Conservation (phyloP, 75 land plant genomes). For the Selaginella tamariscina region DNA sequence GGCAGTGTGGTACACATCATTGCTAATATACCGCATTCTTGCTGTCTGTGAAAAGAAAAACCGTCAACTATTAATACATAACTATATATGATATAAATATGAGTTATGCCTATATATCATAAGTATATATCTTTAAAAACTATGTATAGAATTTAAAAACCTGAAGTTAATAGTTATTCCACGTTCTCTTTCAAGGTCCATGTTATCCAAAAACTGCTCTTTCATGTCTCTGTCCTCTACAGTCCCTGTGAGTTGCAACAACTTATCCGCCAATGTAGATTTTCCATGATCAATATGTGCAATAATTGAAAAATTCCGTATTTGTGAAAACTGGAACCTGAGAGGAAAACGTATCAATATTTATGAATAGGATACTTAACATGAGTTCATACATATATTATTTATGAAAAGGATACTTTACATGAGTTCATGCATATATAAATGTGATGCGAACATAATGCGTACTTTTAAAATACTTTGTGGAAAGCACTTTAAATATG, state of each 20-base stretch:
- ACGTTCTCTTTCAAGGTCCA: slow-evolving; percentile 97
- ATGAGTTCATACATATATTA: too few species aligned
- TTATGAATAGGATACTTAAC: background rate
- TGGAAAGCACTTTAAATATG: too few species aligned
- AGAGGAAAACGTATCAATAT: background rate
- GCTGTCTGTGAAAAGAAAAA: slow-evolving; percentile 64
- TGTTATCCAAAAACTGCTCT: slow-evolving; percentile 95
- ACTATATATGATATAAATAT: too few species aligned
- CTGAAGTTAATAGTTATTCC: slow-evolving; percentile 98
- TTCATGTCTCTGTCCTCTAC: slow-evolving; percentile 89
- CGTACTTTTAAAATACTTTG: too few species aligned
- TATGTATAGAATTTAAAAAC: too few species aligned
- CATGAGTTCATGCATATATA: too few species aligned
- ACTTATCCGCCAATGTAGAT: slow-evolving; percentile 93
- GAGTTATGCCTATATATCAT: too few species aligned
- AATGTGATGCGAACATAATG: too few species aligned
- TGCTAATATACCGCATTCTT: slow-evolving; percentile 74
- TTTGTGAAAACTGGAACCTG: slow-evolving; percentile 83
- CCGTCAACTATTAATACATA: too few species aligned
- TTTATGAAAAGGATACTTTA: too few species aligned
- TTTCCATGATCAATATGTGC: slow-evolving; percentile 99
- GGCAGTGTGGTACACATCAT: slow-evolving; percentile 61
- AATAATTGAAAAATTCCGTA: slow-evolving; percentile 87
- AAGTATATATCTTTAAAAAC: too few species aligned
- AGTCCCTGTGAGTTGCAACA: slow-evolving; percentile 83